These are phyloP conservation scores for Xylogone sp. DNA, from an alignment of 2,329 filamentous ascomycete genomes.

Conservation along the genomic window DNA sequence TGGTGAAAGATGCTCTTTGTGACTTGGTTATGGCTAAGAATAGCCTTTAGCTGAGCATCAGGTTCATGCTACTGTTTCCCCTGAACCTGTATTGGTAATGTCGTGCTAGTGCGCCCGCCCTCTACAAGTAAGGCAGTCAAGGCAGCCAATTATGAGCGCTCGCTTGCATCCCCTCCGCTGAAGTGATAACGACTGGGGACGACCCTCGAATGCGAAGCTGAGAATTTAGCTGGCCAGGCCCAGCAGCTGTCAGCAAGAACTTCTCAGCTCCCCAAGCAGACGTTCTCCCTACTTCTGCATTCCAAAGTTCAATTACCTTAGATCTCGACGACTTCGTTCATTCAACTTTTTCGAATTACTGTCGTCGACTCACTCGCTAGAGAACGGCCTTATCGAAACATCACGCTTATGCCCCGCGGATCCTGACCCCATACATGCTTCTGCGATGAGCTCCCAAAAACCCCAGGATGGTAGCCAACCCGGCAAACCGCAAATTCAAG, in stretches of 20 bases:
- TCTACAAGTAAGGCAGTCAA: background rate
- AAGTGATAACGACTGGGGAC: background rate
- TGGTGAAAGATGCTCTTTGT: background rate
- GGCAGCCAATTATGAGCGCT: background rate
- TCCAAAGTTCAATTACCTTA: background rate
- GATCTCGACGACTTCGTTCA: too few species aligned
- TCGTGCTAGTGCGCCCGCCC: background rate
- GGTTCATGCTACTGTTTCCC: background rate
- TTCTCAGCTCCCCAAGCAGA: background rate
- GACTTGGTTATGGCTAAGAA: background rate
- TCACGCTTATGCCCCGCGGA: background rate
- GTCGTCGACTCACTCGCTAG: background rate
- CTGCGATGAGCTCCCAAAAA: background rate
- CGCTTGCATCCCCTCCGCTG: background rate
- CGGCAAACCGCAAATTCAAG: constrained; percentile 67
- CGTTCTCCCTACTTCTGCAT: background rate
- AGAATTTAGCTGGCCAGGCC: background rate
- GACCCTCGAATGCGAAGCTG: background rate
- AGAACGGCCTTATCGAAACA: background rate
- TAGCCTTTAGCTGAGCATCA: background rate
- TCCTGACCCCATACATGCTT: background rate
- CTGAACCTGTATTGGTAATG: background rate
- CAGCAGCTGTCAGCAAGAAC: background rate
- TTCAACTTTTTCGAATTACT: too few species aligned
- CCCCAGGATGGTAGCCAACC: background rate